Conservation (phyloP, 208 protist genomes). For the Trypanosoma boissoni region DNA sequence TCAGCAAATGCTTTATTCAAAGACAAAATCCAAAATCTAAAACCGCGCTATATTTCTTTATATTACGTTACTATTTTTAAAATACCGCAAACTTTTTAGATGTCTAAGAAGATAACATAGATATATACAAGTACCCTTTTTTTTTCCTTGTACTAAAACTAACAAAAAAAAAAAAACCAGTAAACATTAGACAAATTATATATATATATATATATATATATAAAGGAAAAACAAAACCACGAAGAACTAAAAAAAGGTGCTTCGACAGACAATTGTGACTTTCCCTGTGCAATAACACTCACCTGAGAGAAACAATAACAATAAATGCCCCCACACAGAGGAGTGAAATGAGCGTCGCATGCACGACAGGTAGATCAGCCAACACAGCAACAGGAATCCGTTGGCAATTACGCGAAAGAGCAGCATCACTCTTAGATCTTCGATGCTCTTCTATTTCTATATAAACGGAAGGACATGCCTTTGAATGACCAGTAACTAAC, state of each 20-base stretch:
- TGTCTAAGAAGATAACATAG: too few relatives aligned
- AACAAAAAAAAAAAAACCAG: too few relatives aligned
- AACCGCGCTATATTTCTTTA: not conserved
- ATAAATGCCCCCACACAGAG: slow-evolving; percentile 45
- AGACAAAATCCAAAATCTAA: not conserved
- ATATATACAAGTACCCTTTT: too few relatives aligned
- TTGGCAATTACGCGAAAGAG: slow-evolving; percentile 28
- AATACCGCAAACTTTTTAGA: too few relatives aligned
- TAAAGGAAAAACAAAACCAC: too few relatives aligned
- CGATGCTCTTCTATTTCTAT: not conserved
- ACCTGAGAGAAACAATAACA: slow-evolving; percentile 34
- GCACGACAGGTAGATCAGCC: slow-evolving; percentile 52
- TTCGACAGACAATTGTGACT: too few relatives aligned
- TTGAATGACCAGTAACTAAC: slow-evolving; percentile 18
- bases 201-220: too few relatives aligned
- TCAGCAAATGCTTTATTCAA: slow-evolving; percentile 1
- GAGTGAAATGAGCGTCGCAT: slow-evolving; percentile 45
- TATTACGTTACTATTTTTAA: not conserved
- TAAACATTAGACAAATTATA: too few relatives aligned
- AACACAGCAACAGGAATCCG: slow-evolving; percentile 60
- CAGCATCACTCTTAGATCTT: not conserved
- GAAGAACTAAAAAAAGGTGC: too few relatives aligned
- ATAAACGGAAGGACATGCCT: not conserved
- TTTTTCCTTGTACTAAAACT: not conserved
- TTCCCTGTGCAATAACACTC: too few relatives aligned